Evolutionary conservation across 2,329 filamentous ascomycete genomes (phyloP).

Genomic region (Diaporthe aspalathi): DNA sequence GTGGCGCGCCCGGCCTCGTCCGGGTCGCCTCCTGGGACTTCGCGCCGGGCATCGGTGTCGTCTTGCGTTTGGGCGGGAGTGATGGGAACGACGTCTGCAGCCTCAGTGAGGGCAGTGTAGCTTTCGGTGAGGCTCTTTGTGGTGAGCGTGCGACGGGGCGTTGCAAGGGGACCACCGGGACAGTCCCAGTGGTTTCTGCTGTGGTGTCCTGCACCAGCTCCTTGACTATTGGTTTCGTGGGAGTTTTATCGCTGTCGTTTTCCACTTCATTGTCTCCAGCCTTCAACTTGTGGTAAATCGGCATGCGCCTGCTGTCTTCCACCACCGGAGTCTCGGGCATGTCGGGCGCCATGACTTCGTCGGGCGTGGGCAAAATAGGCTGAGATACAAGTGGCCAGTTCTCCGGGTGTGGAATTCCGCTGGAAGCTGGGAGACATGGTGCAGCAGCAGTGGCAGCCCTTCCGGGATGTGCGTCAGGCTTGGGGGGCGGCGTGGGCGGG

Average conservation of each 20-base stretch:
- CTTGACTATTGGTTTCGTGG: neutral
- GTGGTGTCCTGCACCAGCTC: neutral
- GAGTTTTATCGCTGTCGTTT: conserved; percentile 1
- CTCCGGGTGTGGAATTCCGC: neutral
- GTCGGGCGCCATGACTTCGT: neutral
- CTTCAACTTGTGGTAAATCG: neutral
- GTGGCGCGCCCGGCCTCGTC: neutral
- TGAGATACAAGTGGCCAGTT: conserved; percentile 15
- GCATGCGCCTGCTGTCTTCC: neutral
- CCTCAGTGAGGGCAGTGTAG: conserved; percentile 36
- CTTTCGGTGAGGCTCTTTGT: conserved; percentile 21
- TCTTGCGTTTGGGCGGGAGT: conserved; percentile 19
- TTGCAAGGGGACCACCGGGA: neutral
- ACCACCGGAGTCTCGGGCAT: conserved; percentile 1
- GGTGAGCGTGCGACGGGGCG: conserved; percentile 6
- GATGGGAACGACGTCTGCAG: conserved; percentile 47
- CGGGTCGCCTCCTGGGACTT: conserved; percentile 9
- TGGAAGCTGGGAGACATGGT: too few relatives aligned
- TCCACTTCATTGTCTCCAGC: neutral
- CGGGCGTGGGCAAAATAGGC: neutral
- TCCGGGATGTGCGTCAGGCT: neutral
- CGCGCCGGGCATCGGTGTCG: conserved; percentile 29
- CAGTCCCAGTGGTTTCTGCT: neutral
- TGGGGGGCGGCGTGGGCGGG: conserved; percentile 24
- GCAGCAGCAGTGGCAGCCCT: neutral